Base-by-base conservation (phyloP, 2,329 filamentous ascomycete genomes). In the Canariomyces notabilis region DNA sequence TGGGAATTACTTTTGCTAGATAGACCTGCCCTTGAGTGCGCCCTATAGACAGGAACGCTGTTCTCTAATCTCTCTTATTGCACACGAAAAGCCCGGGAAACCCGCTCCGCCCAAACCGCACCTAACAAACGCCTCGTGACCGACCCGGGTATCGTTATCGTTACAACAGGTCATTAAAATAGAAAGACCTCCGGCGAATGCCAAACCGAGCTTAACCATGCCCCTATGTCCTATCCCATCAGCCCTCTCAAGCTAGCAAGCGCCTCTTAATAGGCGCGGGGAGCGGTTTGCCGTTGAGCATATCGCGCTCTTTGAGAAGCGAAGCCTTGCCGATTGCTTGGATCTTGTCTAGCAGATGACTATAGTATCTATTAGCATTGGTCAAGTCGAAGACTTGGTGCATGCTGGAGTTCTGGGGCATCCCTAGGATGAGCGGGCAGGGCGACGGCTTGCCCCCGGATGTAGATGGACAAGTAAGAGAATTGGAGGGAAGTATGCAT, bases 291-390 rank as follows among this genome's bases (percentile, higher is more conserved):
- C 62, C 67, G 37, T 70, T 59, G 15, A 70, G 26, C 3, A 52
- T 39, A 5, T 57, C 53, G 45, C 66, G 62, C 19, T 67, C 60
- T 14, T 58, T 57, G 23, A 57, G 53, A 42, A 65, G 56, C 1
- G 63, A 57, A 40, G 63, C 67, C 41, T 70, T 69, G 43, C 69
- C 70, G 45, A 77, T 56, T 11, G 60, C 64, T 48, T 73, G 73
- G 48, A 80, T 70, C 50, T 77, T 79, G 11, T 76, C 73, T 44
- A 80, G 70, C n/a, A 80, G 65, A 55, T 79, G 71, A 61, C 75
- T 79, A 16, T 26, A 18, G 44, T 44, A 7, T 48, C 44, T 22
- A 58, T 69, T 59, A 70, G 65, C 55, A 52, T 64, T 60, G 14
- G 44, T 60, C 42, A 63, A 55, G 14, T 58, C n/a, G n/a, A n/a